phyloP scores from a whole-genome alignment of 345 rosid species.

The Lepidium africanum region DNA sequence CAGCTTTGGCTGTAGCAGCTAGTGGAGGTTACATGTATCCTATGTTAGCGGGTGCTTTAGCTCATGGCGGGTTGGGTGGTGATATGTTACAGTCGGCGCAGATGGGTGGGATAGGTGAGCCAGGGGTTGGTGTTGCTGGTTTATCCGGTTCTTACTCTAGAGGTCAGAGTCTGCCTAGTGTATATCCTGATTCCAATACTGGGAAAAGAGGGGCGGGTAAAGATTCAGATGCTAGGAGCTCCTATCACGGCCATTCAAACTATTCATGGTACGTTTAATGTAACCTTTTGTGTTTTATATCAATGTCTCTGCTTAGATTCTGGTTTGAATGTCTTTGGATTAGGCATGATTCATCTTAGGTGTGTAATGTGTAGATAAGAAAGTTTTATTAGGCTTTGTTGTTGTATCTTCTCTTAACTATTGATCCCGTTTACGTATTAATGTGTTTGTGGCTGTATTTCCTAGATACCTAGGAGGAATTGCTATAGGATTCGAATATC shows the following conservation, averaged over 20 bases:
- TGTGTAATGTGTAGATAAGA: not conserved
- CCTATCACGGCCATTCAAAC: slow-evolving; percentile 33
- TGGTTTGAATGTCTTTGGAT: not conserved
- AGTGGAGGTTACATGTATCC: slow-evolving; percentile 36
- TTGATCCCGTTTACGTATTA: not conserved
- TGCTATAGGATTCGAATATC: not conserved
- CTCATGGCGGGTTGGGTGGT: slow-evolving; percentile 10
- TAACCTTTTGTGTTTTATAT: not conserved
- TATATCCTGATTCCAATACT: slow-evolving; percentile 27
- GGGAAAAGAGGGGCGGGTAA: slow-evolving; percentile 28
- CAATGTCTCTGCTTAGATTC: not conserved
- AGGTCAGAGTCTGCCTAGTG: slow-evolving; percentile 30
- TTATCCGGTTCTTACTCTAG: slow-evolving; percentile 25
- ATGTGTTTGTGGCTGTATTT: not conserved
- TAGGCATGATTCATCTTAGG: not conserved
- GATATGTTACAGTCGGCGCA: slow-evolving; percentile 20
- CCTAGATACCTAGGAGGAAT: not conserved
- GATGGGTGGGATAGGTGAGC: slow-evolving; percentile 23
- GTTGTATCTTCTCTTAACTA: not conserved
- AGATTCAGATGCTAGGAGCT: slow-evolving; percentile 30
- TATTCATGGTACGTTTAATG: slow-evolving; percentile 44
- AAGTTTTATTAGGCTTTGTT: not conserved
- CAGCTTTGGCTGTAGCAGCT: slow-evolving; percentile 16
- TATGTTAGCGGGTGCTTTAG: slow-evolving; percentile 29
- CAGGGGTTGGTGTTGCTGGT: slow-evolving; percentile 27